Evolutionary conservation across 192 early-diverging fungal genomes (phyloP), one percentile per base, ranked within the genome.

Genomic region (Entomortierella parvispora): DNA sequence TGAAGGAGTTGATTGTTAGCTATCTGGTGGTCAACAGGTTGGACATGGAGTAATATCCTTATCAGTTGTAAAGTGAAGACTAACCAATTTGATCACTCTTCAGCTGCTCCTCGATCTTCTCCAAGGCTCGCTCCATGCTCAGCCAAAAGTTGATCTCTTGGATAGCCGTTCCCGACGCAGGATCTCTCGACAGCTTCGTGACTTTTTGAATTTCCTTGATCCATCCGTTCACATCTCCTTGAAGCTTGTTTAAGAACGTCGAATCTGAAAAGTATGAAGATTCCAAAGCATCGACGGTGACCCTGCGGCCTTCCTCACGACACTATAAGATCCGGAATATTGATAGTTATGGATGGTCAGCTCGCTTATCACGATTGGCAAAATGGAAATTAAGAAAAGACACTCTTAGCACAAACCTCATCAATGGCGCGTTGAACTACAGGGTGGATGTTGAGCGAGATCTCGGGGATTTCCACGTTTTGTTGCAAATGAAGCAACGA

Each of bases 111-210:
- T 99, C 96, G 65, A 99, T 96, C 57, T 91, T 87, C 63, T 93
- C 91, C 48, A 99, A 81, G 25, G 94, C 95, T 18, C 90, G 85
- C 80, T 99, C 98, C 95, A 99, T 96, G 55, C 91, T 92, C 33
- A 97, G 83, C 98, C 98, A 99, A 80, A 99, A 99, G 82, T 97
- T 97, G 82, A 99, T 97, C 81, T 99, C 98, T 82, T 98, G 96
- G 51, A 92, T 92, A 25, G 97, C 96, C 6, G 94, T 93, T 11
- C 96, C 96, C 22, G 92, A 93, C 1, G 90, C 81, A 15, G 96
- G 95, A 62, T 99, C 98, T 54, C 98, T 90, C 46, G 89, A 85
- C 52, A 99, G 88, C 70, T 95, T 94, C 44, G 97, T 98, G 18
- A 99, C 97, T 69, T 98, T 98, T 69, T 99, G 96, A 75, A 99